Percentiles rank a stretch among this genome's conserved stretches.
Conservation (phyloP, 345 rosid species). For the Arabis hirsuta region DNA sequence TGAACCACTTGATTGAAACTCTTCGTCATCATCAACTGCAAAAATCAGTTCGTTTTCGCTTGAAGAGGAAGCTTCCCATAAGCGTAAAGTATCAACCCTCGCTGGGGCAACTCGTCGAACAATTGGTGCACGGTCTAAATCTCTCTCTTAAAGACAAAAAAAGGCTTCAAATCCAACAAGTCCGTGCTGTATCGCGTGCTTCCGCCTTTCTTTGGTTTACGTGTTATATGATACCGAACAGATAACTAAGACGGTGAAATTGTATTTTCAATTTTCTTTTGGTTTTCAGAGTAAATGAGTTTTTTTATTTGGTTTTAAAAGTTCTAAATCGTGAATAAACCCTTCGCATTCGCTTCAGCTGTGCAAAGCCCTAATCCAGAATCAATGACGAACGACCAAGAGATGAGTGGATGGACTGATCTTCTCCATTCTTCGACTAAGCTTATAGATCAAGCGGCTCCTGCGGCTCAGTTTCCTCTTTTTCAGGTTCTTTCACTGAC, state of each 20-base stretch:
- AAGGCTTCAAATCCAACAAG: too few relatives aligned
- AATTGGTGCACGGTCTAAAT: slow-evolving; percentile 14
- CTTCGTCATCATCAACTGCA: slow-evolving; percentile 38
- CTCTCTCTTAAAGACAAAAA: background rate
- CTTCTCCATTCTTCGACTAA: slow-evolving; percentile 91
- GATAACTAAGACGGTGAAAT: background rate
- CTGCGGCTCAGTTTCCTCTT: slow-evolving; percentile 97
- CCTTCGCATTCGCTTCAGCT: background rate
- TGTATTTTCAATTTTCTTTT: too few relatives aligned
- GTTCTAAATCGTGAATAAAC: slow-evolving; percentile 2
- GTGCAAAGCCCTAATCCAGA: slow-evolving; percentile 20
- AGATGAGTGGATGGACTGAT: slow-evolving; percentile 88
- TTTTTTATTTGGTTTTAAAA: slow-evolving; percentile 5
- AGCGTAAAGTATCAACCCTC: background rate
- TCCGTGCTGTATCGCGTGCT: background rate
- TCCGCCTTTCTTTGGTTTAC: background rate
- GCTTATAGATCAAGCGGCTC: slow-evolving; percentile 97
- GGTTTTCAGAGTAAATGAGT: background rate
- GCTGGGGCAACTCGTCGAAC: slow-evolving; percentile 30
- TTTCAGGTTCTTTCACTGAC: slow-evolving; percentile 68
- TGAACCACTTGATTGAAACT: slow-evolving; percentile 36
- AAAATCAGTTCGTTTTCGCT: slow-evolving; percentile 37
- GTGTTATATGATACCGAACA: background rate
- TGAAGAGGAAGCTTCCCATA: slow-evolving; percentile 41
- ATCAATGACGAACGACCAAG: slow-evolving; percentile 79